phyloP scores from a whole-genome alignment of 139 green algal species.

The Picochlorum sp. region DNA sequence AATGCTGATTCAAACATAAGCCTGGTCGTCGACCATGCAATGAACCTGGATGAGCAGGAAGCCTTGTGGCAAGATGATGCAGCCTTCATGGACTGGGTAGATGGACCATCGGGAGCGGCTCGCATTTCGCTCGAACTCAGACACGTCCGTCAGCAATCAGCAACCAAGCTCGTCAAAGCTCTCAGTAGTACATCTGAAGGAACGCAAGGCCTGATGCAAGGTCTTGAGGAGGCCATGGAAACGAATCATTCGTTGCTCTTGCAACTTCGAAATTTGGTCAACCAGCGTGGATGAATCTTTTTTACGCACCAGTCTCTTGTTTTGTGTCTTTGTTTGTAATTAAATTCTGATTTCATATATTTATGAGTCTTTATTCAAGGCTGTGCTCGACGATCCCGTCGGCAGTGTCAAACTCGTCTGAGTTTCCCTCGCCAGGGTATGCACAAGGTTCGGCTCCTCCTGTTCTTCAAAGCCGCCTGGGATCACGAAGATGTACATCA shows the following conservation, averaged over 20 bases:
- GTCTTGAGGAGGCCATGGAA: slow-evolving; percentile 35
- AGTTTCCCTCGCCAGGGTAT: too few species aligned
- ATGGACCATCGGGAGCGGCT: slow-evolving; percentile 41
- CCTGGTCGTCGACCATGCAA: not conserved
- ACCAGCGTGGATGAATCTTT: not conserved
- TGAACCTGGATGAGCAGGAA: not conserved
- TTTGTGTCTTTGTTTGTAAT: too few species aligned
- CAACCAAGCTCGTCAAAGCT: slow-evolving; percentile 28
- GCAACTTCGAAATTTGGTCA: slow-evolving; percentile 43
- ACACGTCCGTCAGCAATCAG: slow-evolving; percentile 35
- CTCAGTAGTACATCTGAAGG: slow-evolving; percentile 45
- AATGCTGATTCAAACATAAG: slow-evolving; percentile 1
- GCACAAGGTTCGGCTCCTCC: too few species aligned
- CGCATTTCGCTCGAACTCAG: slow-evolving; percentile 59
- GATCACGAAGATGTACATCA: too few species aligned
- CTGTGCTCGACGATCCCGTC: not conserved
- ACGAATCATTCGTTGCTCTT: slow-evolving; percentile 38
- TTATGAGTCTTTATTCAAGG: too few species aligned
- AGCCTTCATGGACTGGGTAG: slow-evolving; percentile 63
- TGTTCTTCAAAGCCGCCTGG: too few species aligned
- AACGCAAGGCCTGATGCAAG: slow-evolving; percentile 50
- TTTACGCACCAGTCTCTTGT: too few species aligned
- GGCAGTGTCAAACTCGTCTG: too few species aligned
- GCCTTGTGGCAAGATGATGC: slow-evolving; percentile 32
- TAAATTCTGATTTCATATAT: too few species aligned